A percentile compares a stretch with the other conserved stretches of the same genome.
Evolutionary conservation across 345 rosid genomes (phyloP).

Genomic region (Syzygium oleosum): DNA sequence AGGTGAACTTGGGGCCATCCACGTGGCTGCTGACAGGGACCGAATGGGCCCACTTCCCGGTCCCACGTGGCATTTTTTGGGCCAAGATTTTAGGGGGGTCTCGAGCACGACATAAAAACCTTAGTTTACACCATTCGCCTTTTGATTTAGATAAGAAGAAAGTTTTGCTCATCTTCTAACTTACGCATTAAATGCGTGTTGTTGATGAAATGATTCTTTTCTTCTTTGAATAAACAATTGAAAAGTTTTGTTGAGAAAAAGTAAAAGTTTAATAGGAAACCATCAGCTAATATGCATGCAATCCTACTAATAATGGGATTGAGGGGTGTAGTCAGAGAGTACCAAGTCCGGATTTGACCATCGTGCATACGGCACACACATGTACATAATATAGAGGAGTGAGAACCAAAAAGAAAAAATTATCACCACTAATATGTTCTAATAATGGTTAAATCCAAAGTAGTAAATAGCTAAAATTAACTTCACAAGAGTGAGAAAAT

Average conservation of each 20-base stretch:
- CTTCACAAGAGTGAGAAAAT: background rate
- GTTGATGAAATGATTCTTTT: background rate
- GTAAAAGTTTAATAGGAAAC: background rate
- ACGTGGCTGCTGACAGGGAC: background rate
- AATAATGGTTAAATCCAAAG: too few species aligned
- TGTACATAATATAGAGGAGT: too few species aligned
- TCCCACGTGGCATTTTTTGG: background rate
- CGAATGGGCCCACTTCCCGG: background rate
- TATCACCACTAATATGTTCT: background rate
- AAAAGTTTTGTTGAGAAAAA: background rate
- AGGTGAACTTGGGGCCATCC: background rate
- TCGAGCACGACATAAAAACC: background rate
- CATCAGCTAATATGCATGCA: too few species aligned
- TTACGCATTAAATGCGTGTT: background rate
- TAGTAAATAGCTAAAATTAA: background rate
- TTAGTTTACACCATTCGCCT: too few species aligned
- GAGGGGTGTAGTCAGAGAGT: too few species aligned
- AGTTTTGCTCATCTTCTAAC: background rate
- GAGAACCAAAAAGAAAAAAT: too few species aligned
- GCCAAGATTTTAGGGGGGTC: background rate
- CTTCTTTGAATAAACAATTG: background rate
- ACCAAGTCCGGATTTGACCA: too few species aligned
- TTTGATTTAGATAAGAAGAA: background rate
- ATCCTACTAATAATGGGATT: too few species aligned
- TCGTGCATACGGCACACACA: too few species aligned